Evolutionary conservation across 768 basidiomycete genomes (phyloP).

Genomic region (Gelatoporia subvermispora): DNA sequence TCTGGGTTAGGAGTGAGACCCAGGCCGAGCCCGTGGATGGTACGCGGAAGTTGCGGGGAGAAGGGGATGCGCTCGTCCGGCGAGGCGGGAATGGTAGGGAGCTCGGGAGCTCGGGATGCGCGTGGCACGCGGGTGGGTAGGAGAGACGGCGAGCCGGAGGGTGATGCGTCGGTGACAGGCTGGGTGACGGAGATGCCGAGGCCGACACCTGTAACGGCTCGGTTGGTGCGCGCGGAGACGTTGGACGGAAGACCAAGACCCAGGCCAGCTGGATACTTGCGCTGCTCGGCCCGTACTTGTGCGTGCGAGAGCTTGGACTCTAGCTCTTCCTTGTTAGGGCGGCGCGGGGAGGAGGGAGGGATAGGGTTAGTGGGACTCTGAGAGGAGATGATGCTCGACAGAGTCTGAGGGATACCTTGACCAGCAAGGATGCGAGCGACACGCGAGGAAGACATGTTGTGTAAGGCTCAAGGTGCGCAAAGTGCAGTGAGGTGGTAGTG

Average conservation of each 20-base stretch:
- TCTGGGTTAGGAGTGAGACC: slow-evolving; percentile 3
- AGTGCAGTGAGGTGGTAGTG: too few species aligned
- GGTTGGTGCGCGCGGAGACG: neutral
- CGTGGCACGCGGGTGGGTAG: slow-evolving; percentile 1
- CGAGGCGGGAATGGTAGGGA: slow-evolving; percentile 5
- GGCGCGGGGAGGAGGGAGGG: slow-evolving; percentile 1
- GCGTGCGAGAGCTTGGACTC: slow-evolving; percentile 8
- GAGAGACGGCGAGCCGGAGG: slow-evolving; percentile 1
- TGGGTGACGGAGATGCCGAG: slow-evolving; percentile 2
- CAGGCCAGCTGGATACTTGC: slow-evolving; percentile 2
- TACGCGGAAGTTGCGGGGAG: neutral
- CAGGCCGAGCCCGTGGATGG: neutral
- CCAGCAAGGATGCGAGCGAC: too few species aligned
- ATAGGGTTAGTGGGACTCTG: too few species aligned
- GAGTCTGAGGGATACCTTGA: too few species aligned
- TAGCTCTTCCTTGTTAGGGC: slow-evolving; percentile 15
- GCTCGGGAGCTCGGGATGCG: slow-evolving; percentile 6
- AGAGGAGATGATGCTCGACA: too few species aligned
- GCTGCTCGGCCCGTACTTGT: slow-evolving; percentile 4
- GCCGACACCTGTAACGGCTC: neutral
- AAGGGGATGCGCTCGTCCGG: slow-evolving; percentile 5
- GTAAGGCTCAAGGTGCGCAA: too few species aligned
- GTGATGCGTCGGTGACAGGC: neutral
- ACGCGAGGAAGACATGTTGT: too few species aligned
- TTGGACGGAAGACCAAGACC: neutral